Base-by-base conservation (phyloP, 2,329 filamentous ascomycete genomes). In the Alternaria angustiovoidea region DNA sequence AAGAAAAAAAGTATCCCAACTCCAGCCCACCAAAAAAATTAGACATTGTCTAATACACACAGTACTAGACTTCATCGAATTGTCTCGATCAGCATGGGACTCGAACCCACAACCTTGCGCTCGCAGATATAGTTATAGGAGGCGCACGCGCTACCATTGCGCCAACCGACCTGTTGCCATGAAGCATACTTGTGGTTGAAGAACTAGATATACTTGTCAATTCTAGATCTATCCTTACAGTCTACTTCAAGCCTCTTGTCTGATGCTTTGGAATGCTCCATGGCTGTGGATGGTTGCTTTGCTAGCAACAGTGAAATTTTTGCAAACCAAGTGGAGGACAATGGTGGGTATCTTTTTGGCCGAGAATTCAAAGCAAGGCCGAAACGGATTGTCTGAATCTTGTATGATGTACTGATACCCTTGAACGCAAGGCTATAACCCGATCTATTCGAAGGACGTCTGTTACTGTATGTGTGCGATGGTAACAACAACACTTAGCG, bases 81-180 rank as follows among this genome's bases (percentile, higher is more conserved):
- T 7, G 8, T 24, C 32, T 9, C 74, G 74, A 76, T 68, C 70
- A 69, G 73, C 62, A 70, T 70, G 68, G 65, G 74, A 76, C 73
- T 77, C 74, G 74, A 77, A 77, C 74, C 64, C 68, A 69, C 74
- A 76, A 63, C 74, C 74, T 76, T 72, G 70, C 72, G 72, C 74
- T 77, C 24, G 24, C 24, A 26, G 24, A 26, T 26, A 26, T 26
- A 26, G 24, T 26, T 26, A 26, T 76, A 76, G 73, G 74, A 77
- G 74, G 74, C 72, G 72, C 70, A 72, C 74, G 74, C 74, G 73
- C 74, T 77, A 75, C 73, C 74, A 77, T 77, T 77, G 74, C 74
- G 74, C 74, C 73, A 77, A 67, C 73, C 69, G 68, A 67, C 72
- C 72, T 14, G 56, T 55, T 59, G 44, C 39, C 55, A 60, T 64